Conservation (phyloP, 2,329 filamentous ascomycete genomes). For the Cytospora chrysosperma region DNA sequence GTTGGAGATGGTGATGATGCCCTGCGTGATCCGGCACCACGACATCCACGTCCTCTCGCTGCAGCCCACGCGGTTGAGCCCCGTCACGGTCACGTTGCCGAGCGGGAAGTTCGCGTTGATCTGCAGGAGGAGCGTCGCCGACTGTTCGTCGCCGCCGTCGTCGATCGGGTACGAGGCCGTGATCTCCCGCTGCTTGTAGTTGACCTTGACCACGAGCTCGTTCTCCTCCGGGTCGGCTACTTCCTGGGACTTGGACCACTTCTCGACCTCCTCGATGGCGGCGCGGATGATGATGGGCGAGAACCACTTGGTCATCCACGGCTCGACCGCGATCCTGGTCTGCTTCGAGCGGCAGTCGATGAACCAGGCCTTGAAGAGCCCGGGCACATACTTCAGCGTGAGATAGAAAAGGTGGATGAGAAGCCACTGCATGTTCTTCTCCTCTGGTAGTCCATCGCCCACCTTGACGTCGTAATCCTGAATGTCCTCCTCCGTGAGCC, state of each 20-base stretch:
- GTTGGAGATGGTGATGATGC: constrained; percentile 91
- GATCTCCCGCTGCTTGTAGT: constrained; percentile 69
- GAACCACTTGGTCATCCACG: constrained; percentile 84
- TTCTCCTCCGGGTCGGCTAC: constrained; percentile 50
- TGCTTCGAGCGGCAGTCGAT: constrained; percentile 77
- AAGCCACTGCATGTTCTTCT: constrained; percentile 78
- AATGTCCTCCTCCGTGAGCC: constrained; percentile 58
- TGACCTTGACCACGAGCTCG: constrained; percentile 67
- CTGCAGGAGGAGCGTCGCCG: constrained; percentile 77
- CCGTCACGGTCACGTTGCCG: constrained; percentile 71
- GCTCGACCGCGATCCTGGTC: constrained; percentile 74
- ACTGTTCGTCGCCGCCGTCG: constrained; percentile 65
- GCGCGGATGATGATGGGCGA: constrained; percentile 68
- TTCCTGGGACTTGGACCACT: constrained; percentile 61
- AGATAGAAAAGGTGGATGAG: constrained; percentile 85
- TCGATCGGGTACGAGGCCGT: constrained; percentile 76
- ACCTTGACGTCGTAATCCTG: constrained; percentile 51
- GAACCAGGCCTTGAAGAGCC: constrained; percentile 81
- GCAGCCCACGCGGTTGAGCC: constrained; percentile 80
- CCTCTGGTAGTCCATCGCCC: constrained; percentile 58
- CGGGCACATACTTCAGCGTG: constrained; percentile 72
- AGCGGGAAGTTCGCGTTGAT: constrained; percentile 83
- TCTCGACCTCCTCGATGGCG: constrained; percentile 64
- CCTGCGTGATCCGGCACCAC: constrained; percentile 86
- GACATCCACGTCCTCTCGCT: constrained; percentile 89